phyloP scores from a whole-genome alignment of 2,329 filamentous ascomycete genomes.

The Talaromyces sp. region DNA sequence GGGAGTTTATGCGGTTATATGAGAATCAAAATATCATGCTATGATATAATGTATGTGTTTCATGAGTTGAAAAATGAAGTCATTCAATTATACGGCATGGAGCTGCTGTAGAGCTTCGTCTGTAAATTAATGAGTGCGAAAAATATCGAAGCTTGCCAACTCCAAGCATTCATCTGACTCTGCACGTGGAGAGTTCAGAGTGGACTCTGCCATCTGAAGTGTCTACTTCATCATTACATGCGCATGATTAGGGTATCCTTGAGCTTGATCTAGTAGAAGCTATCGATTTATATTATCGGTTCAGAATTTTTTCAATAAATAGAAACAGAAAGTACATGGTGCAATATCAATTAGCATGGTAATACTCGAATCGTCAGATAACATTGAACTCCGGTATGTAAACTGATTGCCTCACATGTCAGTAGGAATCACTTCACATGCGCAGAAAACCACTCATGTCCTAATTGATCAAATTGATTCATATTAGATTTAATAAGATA shows the following conservation, averaged over 20 bases:
- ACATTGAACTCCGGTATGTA: background rate
- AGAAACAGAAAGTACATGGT: too few species aligned
- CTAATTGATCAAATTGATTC: background rate
- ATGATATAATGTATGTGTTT: conserved; percentile 7
- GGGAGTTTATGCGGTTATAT: background rate
- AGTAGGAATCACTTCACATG: background rate
- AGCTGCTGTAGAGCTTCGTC: background rate
- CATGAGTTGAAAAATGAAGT: background rate
- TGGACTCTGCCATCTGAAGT: background rate
- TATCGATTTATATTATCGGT: too few species aligned
- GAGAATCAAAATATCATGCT: background rate
- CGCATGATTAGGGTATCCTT: background rate
- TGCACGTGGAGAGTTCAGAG: background rate
- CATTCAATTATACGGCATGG: background rate
- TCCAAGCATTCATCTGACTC: background rate
- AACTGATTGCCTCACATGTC: background rate
- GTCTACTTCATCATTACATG: background rate
- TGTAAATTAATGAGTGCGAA: background rate
- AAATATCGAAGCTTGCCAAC: background rate
- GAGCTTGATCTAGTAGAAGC: background rate
- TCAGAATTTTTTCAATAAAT: too few species aligned
- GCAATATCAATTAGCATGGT: background rate
- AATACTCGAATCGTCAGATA: background rate
- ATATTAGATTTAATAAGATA: background rate
- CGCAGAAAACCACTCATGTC: background rate